Conservation (phyloP, 768 basidiomycete species). For the Wakefieldia striispora region DNA sequence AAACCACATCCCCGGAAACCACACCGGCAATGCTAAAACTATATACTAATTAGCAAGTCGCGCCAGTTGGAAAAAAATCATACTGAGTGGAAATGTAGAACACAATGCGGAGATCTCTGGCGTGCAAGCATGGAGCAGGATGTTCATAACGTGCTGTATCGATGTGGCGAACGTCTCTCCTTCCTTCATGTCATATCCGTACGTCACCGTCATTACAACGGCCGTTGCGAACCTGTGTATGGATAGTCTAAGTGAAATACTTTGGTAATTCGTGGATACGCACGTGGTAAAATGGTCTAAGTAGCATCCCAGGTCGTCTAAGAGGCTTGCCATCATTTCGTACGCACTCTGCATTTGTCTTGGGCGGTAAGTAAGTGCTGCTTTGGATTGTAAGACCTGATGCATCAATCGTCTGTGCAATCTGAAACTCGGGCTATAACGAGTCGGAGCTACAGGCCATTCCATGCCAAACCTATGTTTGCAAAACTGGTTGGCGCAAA, state of each 20-base stretch:
- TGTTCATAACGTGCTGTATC: conserved; percentile 8
- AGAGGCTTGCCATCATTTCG: conserved; percentile 5
- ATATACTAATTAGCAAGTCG: not conserved
- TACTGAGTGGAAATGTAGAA: conserved; percentile 12
- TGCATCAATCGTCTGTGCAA: conserved; percentile 21
- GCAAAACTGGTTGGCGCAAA: not conserved
- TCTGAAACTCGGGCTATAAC: conserved; percentile 24
- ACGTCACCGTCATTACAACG: conserved; percentile 17
- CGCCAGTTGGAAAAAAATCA: not conserved
- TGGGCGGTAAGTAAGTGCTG: conserved; percentile 11
- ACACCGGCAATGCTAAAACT: conserved; percentile 21
- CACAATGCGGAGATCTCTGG: conserved; percentile 4
- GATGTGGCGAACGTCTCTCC: conserved; percentile 4
- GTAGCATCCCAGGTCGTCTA: conserved; percentile 8
- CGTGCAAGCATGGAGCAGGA: not conserved
- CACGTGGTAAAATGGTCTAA: conserved; percentile 11
- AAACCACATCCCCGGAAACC: conserved; percentile 29
- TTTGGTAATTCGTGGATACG: too few relatives aligned
- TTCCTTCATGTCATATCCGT: conserved; percentile 10
- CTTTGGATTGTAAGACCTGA: conserved; percentile 14
- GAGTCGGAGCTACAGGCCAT: conserved; percentile 9
- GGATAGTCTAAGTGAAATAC: too few relatives aligned
- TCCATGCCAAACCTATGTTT: conserved; percentile 22
- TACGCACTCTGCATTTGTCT: conserved; percentile 14
- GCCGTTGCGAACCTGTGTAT: conserved; percentile 7